Conservation (phyloP, 108 stramenopile species). For the Cyclostephanos tholiformis region DNA sequence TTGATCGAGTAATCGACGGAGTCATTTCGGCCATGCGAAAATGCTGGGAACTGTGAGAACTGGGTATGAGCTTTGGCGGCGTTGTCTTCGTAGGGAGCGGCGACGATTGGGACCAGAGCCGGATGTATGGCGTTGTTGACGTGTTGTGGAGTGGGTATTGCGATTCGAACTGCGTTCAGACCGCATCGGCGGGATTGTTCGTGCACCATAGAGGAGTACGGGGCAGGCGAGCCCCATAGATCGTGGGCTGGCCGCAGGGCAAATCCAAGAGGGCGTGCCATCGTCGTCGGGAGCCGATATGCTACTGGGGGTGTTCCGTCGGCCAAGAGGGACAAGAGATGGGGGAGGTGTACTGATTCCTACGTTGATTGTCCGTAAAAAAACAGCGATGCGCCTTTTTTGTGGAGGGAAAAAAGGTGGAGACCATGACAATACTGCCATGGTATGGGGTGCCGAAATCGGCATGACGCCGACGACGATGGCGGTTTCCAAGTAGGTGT, state of each 20-base stretch:
- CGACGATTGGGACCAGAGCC: neutral
- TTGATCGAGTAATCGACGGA: neutral
- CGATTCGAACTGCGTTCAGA: neutral
- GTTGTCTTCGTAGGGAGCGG: neutral
- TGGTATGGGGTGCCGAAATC: neutral
- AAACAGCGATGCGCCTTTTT: neutral
- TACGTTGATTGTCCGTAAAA: neutral
- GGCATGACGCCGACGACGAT: neutral
- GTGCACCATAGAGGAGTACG: neutral
- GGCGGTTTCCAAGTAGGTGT: neutral
- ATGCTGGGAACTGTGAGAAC: neutral
- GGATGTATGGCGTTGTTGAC: neutral
- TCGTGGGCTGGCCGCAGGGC: no score
- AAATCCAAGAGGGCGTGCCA: neutral
- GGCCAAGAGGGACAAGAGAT: neutral
- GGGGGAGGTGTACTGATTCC: neutral
- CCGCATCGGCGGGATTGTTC: neutral
- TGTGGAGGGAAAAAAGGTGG: neutral
- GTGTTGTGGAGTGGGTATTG: neutral
- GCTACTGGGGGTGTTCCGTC: neutral
- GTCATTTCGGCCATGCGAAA: neutral
- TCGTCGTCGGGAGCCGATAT: neutral
- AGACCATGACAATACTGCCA: neutral
- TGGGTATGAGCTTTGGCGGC: neutral
- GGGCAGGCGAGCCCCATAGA: neutral